Conservation (phyloP, 1,139 yeast genomes). For the Candida frijolesensis region DNA sequence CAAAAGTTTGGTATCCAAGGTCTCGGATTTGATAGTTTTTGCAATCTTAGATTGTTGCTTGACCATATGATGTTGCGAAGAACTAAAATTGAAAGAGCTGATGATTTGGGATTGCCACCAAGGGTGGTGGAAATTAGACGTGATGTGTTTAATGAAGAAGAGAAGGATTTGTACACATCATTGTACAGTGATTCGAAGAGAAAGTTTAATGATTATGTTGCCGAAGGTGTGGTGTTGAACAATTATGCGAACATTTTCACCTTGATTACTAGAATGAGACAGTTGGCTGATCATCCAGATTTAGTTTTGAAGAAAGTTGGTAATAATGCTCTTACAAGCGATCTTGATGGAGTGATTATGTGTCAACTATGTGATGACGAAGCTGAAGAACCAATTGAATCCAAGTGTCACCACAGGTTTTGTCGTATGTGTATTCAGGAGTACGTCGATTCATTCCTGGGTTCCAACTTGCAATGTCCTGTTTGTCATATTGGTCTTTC, state of each 20-base stretch:
- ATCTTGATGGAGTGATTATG: slow-evolving; percentile 64
- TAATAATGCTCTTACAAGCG: slow-evolving; percentile 36
- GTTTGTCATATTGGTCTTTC: slow-evolving; percentile 93
- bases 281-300: slow-evolving; percentile 97
- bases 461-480: slow-evolving; percentile 77
- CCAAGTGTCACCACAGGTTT: slow-evolving; percentile 90
- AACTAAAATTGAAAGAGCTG: slow-evolving; percentile 94
- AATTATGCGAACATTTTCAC: slow-evolving; percentile 97
- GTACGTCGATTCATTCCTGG: slow-evolving; percentile 81
- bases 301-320: slow-evolving; percentile 75
- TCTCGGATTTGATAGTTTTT: slow-evolving; percentile 77
- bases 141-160: slow-evolving; percentile 90
- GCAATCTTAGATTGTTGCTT: slow-evolving; percentile 70
- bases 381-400: slow-evolving; percentile 95
- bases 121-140: slow-evolving; percentile 84
- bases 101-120: slow-evolving; percentile 95
- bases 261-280: slow-evolving; percentile 94
- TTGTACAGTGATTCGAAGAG: slow-evolving; percentile 85
- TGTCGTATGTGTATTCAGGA: slow-evolving; percentile 92
- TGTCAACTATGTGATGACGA: slow-evolving; percentile 96
- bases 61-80: slow-evolving; percentile 87
- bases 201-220: slow-evolving; percentile 83
- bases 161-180: slow-evolving; percentile 85
- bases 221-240: slow-evolving; percentile 91
- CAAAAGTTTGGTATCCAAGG: slow-evolving; percentile 82